Percentiles rank a stretch among this genome's conserved stretches.
These are phyloP conservation scores for Trichocomaceae sp. DNA, from an alignment of 2,329 filamentous ascomycete genomes.

Conservation along the genomic window DNA sequence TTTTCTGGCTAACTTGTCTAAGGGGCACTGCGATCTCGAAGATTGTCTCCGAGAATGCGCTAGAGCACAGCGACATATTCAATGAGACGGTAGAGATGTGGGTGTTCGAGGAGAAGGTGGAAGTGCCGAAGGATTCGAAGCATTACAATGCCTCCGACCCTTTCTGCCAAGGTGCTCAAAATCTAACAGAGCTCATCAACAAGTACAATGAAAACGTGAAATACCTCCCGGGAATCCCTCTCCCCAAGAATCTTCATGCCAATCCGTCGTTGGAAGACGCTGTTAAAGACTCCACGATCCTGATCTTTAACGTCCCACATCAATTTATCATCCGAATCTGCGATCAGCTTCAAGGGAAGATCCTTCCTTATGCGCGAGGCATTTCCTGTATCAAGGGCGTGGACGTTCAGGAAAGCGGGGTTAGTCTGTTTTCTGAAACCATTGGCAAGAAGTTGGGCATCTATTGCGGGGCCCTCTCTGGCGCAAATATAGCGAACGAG, in stretches of 20 bases:
- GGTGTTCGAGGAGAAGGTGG: constrained; percentile 92
- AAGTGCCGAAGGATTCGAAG: constrained; percentile 62
- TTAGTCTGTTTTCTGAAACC: constrained; percentile 87
- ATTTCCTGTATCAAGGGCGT: constrained; percentile 99
- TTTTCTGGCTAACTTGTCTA: constrained; percentile 57
- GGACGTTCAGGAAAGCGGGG: constrained; percentile 77
- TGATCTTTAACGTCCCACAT: constrained; percentile 96
- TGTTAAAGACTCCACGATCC: constrained; percentile 75
- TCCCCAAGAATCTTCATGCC: constrained; percentile 62
- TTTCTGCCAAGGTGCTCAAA: constrained; percentile 65
- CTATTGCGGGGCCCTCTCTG: constrained; percentile 91
- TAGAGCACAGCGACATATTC: constrained; percentile 69
- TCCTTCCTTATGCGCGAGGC: constrained; percentile 83
- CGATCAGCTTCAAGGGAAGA: constrained; percentile 75
- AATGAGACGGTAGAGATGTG: constrained; percentile 94
- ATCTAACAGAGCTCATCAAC: constrained; percentile 90
- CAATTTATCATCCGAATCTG: constrained; percentile 81
- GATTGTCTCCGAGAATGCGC: constrained; percentile 89
- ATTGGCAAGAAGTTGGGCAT: constrained; percentile 88
- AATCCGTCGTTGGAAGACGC: constrained; percentile 54
- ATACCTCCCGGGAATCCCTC: constrained; percentile 81
- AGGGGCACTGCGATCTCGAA: constrained; percentile 98
- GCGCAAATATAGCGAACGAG: constrained; percentile 92
- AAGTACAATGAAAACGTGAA: constrained; percentile 91
- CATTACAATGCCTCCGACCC: constrained; percentile 73